Conservation (phyloP, 202 grass and related monocot genomes). For the Carex arenaria region DNA sequence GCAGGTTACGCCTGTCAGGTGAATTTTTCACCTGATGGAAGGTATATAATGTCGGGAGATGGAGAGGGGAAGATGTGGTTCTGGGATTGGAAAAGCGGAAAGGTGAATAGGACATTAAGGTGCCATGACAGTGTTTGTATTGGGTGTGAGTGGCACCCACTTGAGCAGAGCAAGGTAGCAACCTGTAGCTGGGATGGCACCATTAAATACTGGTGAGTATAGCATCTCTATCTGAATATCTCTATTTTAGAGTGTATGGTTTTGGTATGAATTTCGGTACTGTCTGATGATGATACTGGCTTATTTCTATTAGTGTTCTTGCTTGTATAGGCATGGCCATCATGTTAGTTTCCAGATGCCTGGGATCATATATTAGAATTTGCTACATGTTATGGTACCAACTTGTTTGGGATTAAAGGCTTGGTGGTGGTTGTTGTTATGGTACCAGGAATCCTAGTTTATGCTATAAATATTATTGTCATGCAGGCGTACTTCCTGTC, state of each 20-base stretch:
- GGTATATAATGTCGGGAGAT: slow-evolving; percentile 91
- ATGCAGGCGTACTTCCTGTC: not conserved
- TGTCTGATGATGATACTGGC: not conserved
- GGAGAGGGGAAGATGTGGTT: slow-evolving; percentile 97
- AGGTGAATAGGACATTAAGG: slow-evolving; percentile 74
- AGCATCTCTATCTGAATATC: slow-evolving; percentile 17
- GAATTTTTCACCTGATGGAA: slow-evolving; percentile 93
- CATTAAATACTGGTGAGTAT: slow-evolving; percentile 97
- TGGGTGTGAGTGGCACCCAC: slow-evolving; percentile 93
- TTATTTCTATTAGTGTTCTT: not conserved
- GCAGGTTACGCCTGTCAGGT: slow-evolving; percentile 98
- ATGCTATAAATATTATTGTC: not conserved
- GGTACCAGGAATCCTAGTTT: not conserved
- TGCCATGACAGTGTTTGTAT: slow-evolving; percentile 94
- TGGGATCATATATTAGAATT: not conserved
- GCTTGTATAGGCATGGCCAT: not conserved
- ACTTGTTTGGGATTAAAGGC: too few species aligned
- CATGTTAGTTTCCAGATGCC: not conserved
- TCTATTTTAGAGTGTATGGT: slow-evolving; percentile 11
- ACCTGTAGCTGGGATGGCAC: slow-evolving; percentile 97
- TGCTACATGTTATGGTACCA: not conserved
- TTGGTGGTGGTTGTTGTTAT: not conserved
- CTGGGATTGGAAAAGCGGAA: slow-evolving; percentile 98
- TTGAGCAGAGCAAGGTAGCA: slow-evolving; percentile 96
- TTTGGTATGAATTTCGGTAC: not conserved